phyloP scores from a whole-genome alignment of 2,329 filamentous ascomycete species.

The Phyllosticta citriasiana region DNA sequence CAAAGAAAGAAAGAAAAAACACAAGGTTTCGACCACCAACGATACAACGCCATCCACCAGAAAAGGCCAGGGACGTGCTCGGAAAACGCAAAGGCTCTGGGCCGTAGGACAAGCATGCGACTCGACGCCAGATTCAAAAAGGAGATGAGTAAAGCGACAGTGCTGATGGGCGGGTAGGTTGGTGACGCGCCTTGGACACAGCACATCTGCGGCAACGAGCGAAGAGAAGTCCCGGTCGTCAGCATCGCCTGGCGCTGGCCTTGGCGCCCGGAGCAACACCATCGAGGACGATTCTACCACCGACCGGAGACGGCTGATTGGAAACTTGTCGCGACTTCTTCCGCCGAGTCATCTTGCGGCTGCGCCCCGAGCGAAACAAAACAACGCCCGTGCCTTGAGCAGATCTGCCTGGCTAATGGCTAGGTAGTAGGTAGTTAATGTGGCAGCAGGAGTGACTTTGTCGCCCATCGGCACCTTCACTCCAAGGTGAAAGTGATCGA shows the following conservation, averaged over 20 bases:
- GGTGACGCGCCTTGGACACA: neutral
- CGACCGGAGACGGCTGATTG: neutral
- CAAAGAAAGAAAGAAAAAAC: neutral
- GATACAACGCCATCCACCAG: neutral
- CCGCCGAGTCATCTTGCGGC: neutral
- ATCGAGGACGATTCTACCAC: neutral
- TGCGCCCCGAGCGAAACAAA: neutral
- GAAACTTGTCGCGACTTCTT: neutral
- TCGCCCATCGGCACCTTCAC: neutral
- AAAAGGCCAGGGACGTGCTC: neutral
- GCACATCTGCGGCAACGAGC: neutral
- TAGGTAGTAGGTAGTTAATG: neutral
- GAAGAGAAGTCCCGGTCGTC: neutral
- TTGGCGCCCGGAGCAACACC: neutral
- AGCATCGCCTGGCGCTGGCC: neutral
- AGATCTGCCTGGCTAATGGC: neutral
- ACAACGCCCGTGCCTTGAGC: neutral
- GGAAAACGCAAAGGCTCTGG: neutral
- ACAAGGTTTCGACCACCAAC: neutral
- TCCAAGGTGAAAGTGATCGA: neutral
- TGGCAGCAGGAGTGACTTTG: neutral
- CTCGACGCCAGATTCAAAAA: neutral
- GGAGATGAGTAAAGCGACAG: neutral
- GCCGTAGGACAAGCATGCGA: neutral
- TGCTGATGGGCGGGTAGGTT: neutral